Evolutionary conservation across 2,329 filamentous ascomycete species (phyloP), one percentile per base, ranked within the genome.

Genomic region (Fusarium caatingaense): DNA sequence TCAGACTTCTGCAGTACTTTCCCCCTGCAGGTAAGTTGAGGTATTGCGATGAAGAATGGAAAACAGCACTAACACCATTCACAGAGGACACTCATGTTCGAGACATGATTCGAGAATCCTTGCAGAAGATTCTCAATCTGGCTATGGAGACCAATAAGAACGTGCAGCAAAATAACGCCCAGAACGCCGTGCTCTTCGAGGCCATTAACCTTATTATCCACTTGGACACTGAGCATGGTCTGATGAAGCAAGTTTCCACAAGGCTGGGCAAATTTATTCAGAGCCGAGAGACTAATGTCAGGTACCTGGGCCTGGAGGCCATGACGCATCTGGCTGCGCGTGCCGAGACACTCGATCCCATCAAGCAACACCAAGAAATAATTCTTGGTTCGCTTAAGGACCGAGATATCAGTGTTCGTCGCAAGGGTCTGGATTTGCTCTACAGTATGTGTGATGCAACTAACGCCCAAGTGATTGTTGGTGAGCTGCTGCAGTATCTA

Each of bases 391-490:
- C 96, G 1, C 85, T 99, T 45, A 93, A 96, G 78, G 96, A 99
- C 78, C 88, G 96, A 63, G 96, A 99, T 80, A 99, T 99, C 76
- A 98, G 95, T 78, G 96, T 99, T 47, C 91, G 97, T 65, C 89
- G 96, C 73, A 98, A 99, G 81, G 96, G 95, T 63, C 87, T 99
- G 49, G 97, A 99, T 81, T 83, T 99, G 59, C 87, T 99, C 34
- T 99, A 99, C 87, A 99, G 96, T 88, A 99, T 99, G 96, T 99
- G 97, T 80, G 96, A 99, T 80, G 89, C 92, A 34, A 91, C 91
- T n/a, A 99, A 99, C 80, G 94, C 96, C 10, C 92, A 93, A 70
- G 91, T 93, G 12, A 97, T 99, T 72, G 96, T 99, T 41, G 92
- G 92, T 64, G 96, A 99, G 82, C 89, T 99, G 53, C 83, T 99